Evolutionary conservation across 225 moss, liverwort and hornwort genomes (phyloP), one percentile per base, ranked within the genome.

Genomic region (Pleurozium schreberi): DNA sequence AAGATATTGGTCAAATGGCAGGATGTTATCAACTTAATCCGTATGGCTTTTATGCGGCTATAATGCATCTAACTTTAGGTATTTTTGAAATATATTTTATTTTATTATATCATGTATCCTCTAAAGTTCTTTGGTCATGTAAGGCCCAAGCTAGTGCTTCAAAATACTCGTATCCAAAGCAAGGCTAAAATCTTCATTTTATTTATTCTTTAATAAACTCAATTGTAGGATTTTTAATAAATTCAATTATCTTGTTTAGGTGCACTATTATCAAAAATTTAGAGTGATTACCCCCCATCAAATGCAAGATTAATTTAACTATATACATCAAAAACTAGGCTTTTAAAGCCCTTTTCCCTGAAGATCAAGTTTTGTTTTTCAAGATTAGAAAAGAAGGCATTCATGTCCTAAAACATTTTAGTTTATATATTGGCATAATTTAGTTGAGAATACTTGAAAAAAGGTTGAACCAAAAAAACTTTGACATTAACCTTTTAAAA

Each of bases 41-140:
- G 19, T 82, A 86, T 66, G 92, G 91, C 30, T 95, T 93, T 62
- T 95, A 93, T 91, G 93, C 95, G 61, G 87, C 90, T 81, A 86
- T 95, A 38, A 93, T 95, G 87, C 92, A 90, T 61, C 78, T 92
- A 14, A 89, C 89, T 73, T 40, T 92, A 57, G 88, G 94, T 94
- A 87, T 18, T 14, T 40, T 8, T 4, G 1, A 4, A 14, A 60
- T 9, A 42, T 0, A 10, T 11, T 16, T 22, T 18, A 1, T 42
- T 57, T 4, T 14, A 13, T 16, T 43, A 34, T 17, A 23, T 42
- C 45, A 12, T 71, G 58, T 40, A 58, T 1, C 1, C 3, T 2
- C 3, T 28, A 28, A 18, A 42, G 2, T 28, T 28, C 5, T 59
- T 28, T 18, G 2, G 8, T 80, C 18, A 58, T 79, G 40, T 18